Conservation (phyloP, 2,329 filamentous ascomycete genomes). For the Exophiala lecanii-corni region DNA sequence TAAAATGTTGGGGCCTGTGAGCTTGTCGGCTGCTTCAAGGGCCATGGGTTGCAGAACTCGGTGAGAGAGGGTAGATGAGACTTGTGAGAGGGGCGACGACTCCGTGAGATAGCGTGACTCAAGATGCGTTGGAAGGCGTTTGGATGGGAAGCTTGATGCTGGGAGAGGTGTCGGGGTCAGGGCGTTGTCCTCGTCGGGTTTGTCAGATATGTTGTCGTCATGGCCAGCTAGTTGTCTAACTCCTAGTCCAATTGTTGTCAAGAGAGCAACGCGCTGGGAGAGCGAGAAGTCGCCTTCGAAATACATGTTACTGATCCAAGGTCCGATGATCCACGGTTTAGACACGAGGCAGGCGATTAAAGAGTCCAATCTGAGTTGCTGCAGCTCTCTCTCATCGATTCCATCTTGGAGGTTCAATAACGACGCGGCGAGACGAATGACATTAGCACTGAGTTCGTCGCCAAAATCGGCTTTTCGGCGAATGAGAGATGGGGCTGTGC, state of each 20-base stretch:
- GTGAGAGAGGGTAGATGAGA: constrained; percentile 64
- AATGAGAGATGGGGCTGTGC: constrained; percentile 73
- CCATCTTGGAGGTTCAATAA: constrained; percentile 80
- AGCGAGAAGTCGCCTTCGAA: constrained; percentile 92
- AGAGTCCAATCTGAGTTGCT: constrained; percentile 68
- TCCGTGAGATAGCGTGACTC: constrained; percentile 62
- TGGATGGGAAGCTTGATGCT: constrained; percentile 65
- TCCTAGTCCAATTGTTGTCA: constrained; percentile 75
- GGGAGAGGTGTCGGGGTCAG: constrained; percentile 33
- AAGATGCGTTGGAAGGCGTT: constrained; percentile 67
- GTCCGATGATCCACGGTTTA: constrained; percentile 70
- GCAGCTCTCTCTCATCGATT: constrained; percentile 71
- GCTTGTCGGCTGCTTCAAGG: constrained; percentile 71
- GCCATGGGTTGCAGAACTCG: constrained; percentile 77
- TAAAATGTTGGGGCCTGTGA: constrained; percentile 73
- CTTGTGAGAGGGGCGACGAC: constrained; percentile 57
- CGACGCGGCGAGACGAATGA: constrained; percentile 71
- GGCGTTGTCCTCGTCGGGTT: constrained; percentile 20
- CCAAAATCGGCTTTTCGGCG: constrained; percentile 85
- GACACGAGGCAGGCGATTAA: constrained; percentile 78
- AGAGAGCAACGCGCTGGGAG: constrained; percentile 72
- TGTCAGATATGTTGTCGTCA: constrained; percentile 44
- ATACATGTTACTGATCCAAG: constrained; percentile 77
- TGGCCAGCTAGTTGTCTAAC: constrained; percentile 81
- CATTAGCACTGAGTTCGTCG: constrained; percentile 78